Conservation (phyloP, 371 early-diverging fungal genomes). For the Mortierella sp. region DNA sequence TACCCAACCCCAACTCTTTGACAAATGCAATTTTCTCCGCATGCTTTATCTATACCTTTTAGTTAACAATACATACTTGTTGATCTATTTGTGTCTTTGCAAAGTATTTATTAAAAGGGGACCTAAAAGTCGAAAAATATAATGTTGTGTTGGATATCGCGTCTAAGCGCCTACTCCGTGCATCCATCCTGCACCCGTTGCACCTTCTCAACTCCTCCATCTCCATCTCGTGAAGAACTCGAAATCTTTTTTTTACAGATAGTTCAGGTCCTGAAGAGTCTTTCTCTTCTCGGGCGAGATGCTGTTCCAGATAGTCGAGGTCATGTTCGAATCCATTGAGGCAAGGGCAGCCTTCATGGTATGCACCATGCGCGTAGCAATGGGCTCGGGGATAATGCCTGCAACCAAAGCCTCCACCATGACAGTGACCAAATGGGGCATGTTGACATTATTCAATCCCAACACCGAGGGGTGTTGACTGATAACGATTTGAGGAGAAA, state of each 20-base stretch:
- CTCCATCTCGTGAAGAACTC: not conserved
- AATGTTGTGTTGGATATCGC: no score
- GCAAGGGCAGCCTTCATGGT: conserved; percentile 72
- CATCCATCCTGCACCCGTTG: no score
- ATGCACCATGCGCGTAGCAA: conserved; percentile 73
- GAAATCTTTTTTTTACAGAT: conserved; percentile 23
- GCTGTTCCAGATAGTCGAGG: conserved; percentile 76
- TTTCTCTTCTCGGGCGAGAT: conserved; percentile 77
- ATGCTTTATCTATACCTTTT: no score
- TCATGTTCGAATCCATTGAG: conserved; percentile 70
- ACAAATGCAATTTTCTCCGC: no score
- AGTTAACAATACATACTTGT: no score
- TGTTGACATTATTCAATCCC: conserved; percentile 70
- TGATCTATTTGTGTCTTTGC: no score
- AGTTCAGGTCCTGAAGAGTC: conserved; percentile 68
- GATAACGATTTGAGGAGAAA: not conserved
- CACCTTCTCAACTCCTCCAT: not conserved
- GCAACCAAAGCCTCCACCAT: conserved; percentile 79
- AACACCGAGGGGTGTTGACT: conserved; percentile 73
- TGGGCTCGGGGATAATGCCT: conserved; percentile 71
- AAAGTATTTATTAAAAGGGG: no score
- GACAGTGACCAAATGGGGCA: conserved; percentile 77
- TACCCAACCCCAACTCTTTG: no score
- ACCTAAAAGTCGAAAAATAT: no score
- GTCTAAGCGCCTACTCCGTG: no score